phyloP scores from a whole-genome alignment of 2,329 filamentous ascomycete species.

The Botrytis fabae region DNA sequence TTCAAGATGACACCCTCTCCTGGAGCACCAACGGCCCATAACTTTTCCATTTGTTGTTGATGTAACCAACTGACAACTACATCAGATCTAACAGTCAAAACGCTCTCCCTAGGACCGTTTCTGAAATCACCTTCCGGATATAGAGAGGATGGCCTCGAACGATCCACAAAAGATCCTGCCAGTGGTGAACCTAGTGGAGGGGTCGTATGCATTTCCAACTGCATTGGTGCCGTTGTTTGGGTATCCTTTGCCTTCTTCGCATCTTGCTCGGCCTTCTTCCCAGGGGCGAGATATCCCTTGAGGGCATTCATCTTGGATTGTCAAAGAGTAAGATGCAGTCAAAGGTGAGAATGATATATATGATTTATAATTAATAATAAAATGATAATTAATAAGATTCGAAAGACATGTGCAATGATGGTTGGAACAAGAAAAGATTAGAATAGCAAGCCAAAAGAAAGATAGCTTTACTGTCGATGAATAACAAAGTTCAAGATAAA shows the following conservation, averaged over 20 bases:
- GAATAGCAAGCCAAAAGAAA: neutral
- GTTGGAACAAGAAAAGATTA: neutral
- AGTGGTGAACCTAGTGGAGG: slow-evolving; percentile 6
- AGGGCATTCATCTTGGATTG: slow-evolving; percentile 19
- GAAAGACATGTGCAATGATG: neutral
- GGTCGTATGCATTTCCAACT: neutral
- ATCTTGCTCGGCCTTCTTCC: slow-evolving; percentile 19
- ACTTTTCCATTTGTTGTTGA: slow-evolving; percentile 58
- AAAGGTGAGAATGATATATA: neutral
- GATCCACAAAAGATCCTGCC: neutral
- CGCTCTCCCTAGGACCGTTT: slow-evolving; percentile 46
- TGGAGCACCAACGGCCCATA: slow-evolving; percentile 50
- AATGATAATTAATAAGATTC: neutral
- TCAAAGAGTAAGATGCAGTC: neutral
- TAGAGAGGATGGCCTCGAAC: slow-evolving; percentile 37
- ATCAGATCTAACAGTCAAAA: slow-evolving; percentile 57
- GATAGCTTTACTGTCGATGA: slow-evolving; percentile 1
- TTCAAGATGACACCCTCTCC: slow-evolving; percentile 59
- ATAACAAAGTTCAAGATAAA: neutral
- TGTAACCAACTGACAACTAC: slow-evolving; percentile 65
- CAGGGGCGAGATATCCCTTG: slow-evolving; percentile 24
- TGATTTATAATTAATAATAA: neutral
- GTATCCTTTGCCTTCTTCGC: neutral
- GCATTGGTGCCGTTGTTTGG: neutral
- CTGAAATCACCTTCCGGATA: slow-evolving; percentile 46